Evolutionary conservation across 2,329 filamentous ascomycete genomes (phyloP).

Genomic region (Fusarium sp.): DNA sequence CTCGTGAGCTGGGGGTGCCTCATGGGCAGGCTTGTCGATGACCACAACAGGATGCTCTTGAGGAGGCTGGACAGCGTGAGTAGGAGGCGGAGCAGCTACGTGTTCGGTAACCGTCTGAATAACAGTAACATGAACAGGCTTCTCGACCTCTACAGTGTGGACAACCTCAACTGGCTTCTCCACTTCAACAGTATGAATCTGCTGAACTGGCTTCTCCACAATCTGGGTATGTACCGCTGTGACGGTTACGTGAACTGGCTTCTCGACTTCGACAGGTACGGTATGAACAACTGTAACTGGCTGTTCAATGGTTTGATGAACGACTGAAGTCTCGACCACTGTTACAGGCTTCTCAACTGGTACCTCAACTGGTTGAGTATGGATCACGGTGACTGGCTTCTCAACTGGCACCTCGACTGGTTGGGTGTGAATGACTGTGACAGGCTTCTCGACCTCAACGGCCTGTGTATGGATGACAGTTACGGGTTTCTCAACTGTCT

Average conservation of each 20-base stretch:
- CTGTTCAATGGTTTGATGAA: constrained; percentile 3
- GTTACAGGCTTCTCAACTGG: constrained; percentile 17
- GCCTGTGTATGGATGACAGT: constrained; percentile 21
- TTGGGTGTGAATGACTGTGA: constrained; percentile 12
- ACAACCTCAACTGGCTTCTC: constrained; percentile 22
- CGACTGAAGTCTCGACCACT: constrained; percentile 21
- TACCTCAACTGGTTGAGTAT: background rate
- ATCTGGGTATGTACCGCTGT: constrained; percentile 7
- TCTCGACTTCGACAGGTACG: constrained; percentile 9
- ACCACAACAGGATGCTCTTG: constrained; percentile 4
- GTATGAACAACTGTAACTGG: constrained; percentile 21
- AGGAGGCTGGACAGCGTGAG: background rate
- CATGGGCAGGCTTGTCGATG: background rate
- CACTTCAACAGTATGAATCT: constrained; percentile 18
- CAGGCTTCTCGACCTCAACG: constrained; percentile 3
- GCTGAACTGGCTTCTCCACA: background rate
- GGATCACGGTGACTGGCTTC: constrained; percentile 10
- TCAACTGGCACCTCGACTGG: background rate
- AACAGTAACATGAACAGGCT: constrained; percentile 25
- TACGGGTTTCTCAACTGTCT: constrained; percentile 11
- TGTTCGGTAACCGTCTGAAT: constrained; percentile 17
- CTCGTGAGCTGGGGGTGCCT: background rate
- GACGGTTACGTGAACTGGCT: constrained; percentile 17
- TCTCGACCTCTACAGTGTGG: constrained; percentile 19
- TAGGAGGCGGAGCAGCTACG: background rate